phyloP scores from a whole-genome alignment of 768 basidiomycete genomes.

The Leccinum uliginosum region DNA sequence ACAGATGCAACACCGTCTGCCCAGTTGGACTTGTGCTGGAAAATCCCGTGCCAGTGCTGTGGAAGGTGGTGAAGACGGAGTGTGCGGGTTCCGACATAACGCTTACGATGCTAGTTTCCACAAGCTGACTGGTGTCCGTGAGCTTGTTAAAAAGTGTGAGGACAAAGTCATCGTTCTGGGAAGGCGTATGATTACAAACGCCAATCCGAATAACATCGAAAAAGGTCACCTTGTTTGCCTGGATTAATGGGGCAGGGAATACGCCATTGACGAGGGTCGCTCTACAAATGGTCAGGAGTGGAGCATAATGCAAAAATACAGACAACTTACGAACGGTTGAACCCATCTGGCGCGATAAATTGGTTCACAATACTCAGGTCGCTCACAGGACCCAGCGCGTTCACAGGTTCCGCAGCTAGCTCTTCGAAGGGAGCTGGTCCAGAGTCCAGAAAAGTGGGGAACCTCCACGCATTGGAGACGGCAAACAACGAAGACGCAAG shows the following conservation, averaged over 20 bases:
- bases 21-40: conserved; percentile 22
- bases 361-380: conserved; percentile 36
- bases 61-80: conserved; percentile 2
- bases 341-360: conserved; percentile 47
- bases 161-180: conserved; percentile 34
- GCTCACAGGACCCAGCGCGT: conserved; percentile 18
- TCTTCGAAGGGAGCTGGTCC: background rate
- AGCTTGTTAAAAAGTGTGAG: conserved; percentile 40
- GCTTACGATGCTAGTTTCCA: background rate
- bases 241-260: conserved; percentile 46
- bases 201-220: background rate
- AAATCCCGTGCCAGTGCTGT: background rate
- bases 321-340: conserved; percentile 32
- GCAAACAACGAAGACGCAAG: conserved; percentile 8
- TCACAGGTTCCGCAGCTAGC: background rate
- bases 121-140: background rate
- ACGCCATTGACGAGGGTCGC: conserved; percentile 40
- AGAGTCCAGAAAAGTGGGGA: background rate
- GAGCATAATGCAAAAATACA: background rate
- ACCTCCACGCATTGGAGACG: conserved; percentile 3
- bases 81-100: background rate
- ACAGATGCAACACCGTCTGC: conserved; percentile 36
- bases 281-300: conserved; percentile 17
- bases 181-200: background rate
- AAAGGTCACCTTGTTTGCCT: conserved; percentile 31